Base-by-base conservation (phyloP, 106 monocot genomes). In the Cymbidium sinense region DNA sequence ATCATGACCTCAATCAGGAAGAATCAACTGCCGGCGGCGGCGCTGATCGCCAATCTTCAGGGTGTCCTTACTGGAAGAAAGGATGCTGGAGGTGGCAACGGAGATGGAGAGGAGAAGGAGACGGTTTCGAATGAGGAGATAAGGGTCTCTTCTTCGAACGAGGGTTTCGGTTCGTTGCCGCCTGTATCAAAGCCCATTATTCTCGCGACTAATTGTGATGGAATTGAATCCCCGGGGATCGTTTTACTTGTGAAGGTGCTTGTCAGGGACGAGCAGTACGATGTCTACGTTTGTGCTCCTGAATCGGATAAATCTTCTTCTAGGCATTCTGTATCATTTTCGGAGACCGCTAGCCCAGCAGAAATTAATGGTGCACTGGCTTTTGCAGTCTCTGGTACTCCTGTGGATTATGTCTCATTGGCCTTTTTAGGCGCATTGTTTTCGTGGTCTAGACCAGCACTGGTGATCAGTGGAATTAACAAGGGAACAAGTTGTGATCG, bases 381-480 rank as follows among this genome's bases (percentile, higher is more conserved):
- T n/a, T n/a, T n/a, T n/a, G n/a, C n/a, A n/a, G n/a, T n/a, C n/a
- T n/a, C n/a, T n/a, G n/a, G n/a, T n/a, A n/a, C n/a, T n/a, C n/a
- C n/a, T n/a, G n/a, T n/a, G 41, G 90, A n/a, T n/a, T n/a, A n/a
- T n/a, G n/a, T n/a, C n/a, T n/a, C n/a, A n/a, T n/a, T n/a, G n/a
- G n/a, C n/a, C n/a, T n/a, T n/a, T n/a, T 90, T 23, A 20, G 23
- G 93, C 5, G 81, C 91, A 52, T 75, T 96, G 34, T 96, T 96
- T 86, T 86, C 93, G 67, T 96, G 86, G 86, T 88, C 91, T 33
- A 91, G 81, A 77, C 96, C 96, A 47, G 75, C 88, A 77, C 73
- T 90, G 93, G 91, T 93, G 74, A 83, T 96, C 35, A 89, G 87
- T 86, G 96, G 96, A 70, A 87, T 96, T 69, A 91, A 86, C 84